phyloP scores from a whole-genome alignment of 2,329 filamentous ascomycete genomes.

The Penicillium verrucosum region DNA sequence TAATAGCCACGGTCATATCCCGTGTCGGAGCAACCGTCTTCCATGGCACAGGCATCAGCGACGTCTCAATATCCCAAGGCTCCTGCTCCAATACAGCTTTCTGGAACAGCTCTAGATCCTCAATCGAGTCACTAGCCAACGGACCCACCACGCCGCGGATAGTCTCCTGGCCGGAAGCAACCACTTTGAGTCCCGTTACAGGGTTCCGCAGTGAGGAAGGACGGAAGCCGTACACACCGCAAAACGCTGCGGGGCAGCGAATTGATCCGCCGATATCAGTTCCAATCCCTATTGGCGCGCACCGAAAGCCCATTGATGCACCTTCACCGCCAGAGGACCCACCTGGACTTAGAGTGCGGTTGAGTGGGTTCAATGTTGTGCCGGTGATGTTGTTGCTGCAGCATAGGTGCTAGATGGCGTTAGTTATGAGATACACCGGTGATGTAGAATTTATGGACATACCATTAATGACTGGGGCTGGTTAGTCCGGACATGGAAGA shows the following conservation, averaged over 20 bases:
- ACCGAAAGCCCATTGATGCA: slow-evolving; percentile 42
- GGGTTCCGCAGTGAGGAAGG: slow-evolving; percentile 40
- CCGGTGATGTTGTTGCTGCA: slow-evolving; percentile 44
- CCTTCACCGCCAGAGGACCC: slow-evolving; percentile 48
- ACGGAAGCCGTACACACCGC: slow-evolving; percentile 44
- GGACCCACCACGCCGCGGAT: slow-evolving; percentile 37
- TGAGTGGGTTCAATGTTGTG: slow-evolving; percentile 41
- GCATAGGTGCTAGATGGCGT: slow-evolving; percentile 30
- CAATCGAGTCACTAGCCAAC: slow-evolving; percentile 26
- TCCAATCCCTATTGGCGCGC: slow-evolving; percentile 44
- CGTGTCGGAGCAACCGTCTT: slow-evolving; percentile 23
- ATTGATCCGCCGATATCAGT: slow-evolving; percentile 50
- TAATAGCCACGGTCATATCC: slow-evolving; percentile 51
- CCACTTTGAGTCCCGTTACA: slow-evolving; percentile 26
- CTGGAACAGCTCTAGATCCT: slow-evolving; percentile 40
- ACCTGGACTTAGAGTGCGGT: slow-evolving; percentile 40
- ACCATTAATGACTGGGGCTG: slow-evolving; percentile 43
- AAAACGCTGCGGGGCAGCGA: slow-evolving; percentile 45
- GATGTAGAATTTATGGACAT: neutral
- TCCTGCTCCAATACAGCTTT: slow-evolving; percentile 38
- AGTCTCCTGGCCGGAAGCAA: slow-evolving; percentile 36
- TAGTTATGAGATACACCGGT: neutral
- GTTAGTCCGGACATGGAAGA: slow-evolving; percentile 46
- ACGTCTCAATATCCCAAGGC: slow-evolving; percentile 45
- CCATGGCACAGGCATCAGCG: slow-evolving; percentile 44